Evolutionary conservation across 2,329 filamentous ascomycete genomes (phyloP), one percentile per base, ranked within the genome.

Genomic region (Calonectria ilicicola): DNA sequence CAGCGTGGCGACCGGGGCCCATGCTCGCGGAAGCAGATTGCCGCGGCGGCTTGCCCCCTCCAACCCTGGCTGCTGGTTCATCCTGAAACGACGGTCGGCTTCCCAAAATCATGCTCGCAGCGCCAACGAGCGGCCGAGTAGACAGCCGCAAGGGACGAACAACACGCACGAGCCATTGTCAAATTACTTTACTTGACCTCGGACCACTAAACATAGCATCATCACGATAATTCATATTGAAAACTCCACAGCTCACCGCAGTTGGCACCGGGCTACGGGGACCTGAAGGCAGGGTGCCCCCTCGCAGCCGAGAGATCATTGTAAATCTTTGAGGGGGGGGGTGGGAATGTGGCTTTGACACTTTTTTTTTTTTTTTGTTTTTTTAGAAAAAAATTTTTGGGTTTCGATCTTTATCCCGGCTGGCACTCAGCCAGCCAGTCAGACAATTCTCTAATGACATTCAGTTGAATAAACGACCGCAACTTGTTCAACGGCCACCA

Each of bases 141-240:
- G 62, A 69, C 53, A 67, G 72, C 74, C 72, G 63, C 46, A 65
- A 65, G 42, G 53, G 65, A 72, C 65, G 58, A 72, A 72, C 65
- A 69, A 68, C 26, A 62, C 67, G 73, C 76, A 75, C 76, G 72
- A 77, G 73, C 77, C 69, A 76, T 51, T 74, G 66, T 69, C 66
- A 72, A 72, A 42, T 63, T 69, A 69, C 60, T 51, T 58, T 68
- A 19, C 60, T 62, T 42, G 62, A 8, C 32, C 63, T 51, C 46
- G 26, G 26, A 56, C 23, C 35, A 64, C 75, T 70, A 75, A 77
- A 76, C 74, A 76, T 74, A 73, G 72, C 74, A 74, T 35, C 58
- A 44, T 14, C 68, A 72, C 63, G 21, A 70, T 68, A 65, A 67
- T 32, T 60, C 51, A 67, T 65, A 21, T 58, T 56, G 53, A 68